Conservation (phyloP, 164 flowering plant species). For the Cinnamomum micranthum region DNA sequence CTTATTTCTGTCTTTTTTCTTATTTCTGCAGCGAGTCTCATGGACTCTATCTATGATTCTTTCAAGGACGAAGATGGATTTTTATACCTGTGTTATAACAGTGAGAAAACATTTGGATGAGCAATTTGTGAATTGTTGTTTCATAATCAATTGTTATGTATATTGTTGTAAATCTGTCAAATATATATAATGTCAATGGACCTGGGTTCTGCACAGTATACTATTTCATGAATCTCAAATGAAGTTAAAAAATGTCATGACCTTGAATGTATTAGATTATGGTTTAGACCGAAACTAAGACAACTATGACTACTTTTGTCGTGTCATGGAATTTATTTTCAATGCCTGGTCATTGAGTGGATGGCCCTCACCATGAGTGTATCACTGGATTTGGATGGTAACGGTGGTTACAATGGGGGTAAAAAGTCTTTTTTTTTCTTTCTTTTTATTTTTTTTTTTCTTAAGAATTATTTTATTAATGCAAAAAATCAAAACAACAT, state of each 20-base stretch:
- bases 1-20: constrained; percentile 5
- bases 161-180: not conserved
- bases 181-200: not conserved
- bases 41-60: constrained; percentile 60
- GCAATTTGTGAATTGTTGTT: not conserved
- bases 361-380: too few species aligned
- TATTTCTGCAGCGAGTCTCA: constrained; percentile 52
- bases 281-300: not conserved
- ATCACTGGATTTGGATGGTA: too few species aligned
- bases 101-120: constrained; percentile 83
- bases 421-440: too few species aligned
- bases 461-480: too few species aligned
- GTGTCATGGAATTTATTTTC: too few species aligned
- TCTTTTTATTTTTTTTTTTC: too few species aligned
- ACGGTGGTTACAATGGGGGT: too few species aligned
- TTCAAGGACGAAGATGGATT: constrained; percentile 83
- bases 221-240: not conserved
- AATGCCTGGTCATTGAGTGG: too few species aligned
- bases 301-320: too few species aligned
- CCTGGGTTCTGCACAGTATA: not conserved
- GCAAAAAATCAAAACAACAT: too few species aligned
- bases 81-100: constrained; percentile 86
- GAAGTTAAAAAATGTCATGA: too few species aligned
- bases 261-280: not conserved
- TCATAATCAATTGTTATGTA: not conserved